phyloP scores from a whole-genome alignment of 2,329 filamentous ascomycete genomes.

The Aspergillus piperis region DNA sequence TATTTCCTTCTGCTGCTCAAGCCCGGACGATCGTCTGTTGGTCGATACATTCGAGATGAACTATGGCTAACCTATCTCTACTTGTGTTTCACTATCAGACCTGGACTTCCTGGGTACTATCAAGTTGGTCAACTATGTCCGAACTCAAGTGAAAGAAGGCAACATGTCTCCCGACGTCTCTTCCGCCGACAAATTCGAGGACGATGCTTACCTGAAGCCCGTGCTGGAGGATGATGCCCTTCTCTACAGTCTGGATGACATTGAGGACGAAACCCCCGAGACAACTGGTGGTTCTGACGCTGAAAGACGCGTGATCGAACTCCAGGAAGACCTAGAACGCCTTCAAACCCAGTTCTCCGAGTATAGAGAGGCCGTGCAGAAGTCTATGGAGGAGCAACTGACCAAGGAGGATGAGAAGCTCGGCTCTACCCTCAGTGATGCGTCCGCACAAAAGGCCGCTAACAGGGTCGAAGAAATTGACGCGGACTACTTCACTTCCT shows the following conservation, averaged over 20 bases:
- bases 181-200: conserved; percentile 63
- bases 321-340: conserved; percentile 63
- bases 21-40: conserved; percentile 12
- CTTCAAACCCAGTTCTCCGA: conserved; percentile 64
- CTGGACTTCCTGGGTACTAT: conserved; percentile 74
- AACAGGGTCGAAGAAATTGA: conserved; percentile 54
- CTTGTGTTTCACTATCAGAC: conserved; percentile 43
- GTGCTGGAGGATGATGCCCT: conserved; percentile 86
- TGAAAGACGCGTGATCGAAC: conserved; percentile 56
- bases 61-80: conserved; percentile 19
- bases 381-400: conserved; percentile 67
- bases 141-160: conserved; percentile 50
- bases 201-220: conserved; percentile 80
- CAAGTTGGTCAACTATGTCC: conserved; percentile 71
- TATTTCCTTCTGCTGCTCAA: conserved; percentile 13
- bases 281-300: conserved; percentile 36
- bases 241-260: conserved; percentile 82
- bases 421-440: conserved; percentile 18
- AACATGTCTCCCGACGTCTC: conserved; percentile 58
- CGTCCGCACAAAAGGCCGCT: conserved; percentile 30
- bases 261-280: conserved; percentile 48
- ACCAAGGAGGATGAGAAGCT: conserved; percentile 55
- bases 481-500: conserved; percentile 64
- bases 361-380: conserved; percentile 66
- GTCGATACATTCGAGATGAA: conserved; percentile 4